phyloP scores from a whole-genome alignment of 1,139 yeast genomes.

The Blastobotrys capitulatus region DNA sequence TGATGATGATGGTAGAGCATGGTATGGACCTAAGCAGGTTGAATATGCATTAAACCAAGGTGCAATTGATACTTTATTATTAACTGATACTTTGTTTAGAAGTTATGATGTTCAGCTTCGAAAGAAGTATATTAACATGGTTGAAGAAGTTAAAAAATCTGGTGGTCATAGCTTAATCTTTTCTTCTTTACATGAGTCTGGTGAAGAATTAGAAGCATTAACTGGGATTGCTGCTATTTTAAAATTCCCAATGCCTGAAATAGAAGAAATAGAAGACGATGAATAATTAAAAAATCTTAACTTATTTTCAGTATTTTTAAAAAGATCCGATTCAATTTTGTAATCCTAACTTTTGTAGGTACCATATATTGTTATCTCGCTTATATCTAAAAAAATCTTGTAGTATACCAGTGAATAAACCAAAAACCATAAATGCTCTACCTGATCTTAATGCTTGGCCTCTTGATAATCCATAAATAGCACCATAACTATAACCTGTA shows the following conservation, averaged over 20 bases:
- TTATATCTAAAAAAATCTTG: slow-evolving; percentile 58
- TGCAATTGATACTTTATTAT: slow-evolving; percentile 67
- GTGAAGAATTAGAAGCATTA: slow-evolving; percentile 80
- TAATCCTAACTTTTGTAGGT: slow-evolving; percentile 28
- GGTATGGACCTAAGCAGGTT: slow-evolving; percentile 89
- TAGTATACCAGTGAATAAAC: slow-evolving; percentile 53
- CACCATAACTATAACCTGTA: slow-evolving; percentile 50
- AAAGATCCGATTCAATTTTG: neutral
- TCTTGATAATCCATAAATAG: slow-evolving; percentile 38
- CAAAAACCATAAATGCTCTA: slow-evolving; percentile 51
- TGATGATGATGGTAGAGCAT: slow-evolving; percentile 77
- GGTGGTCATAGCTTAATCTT: slow-evolving; percentile 81
- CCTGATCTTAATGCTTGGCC: slow-evolving; percentile 47
- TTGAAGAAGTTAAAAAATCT: slow-evolving; percentile 58
- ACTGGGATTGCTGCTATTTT: slow-evolving; percentile 89
- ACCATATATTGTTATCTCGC: slow-evolving; percentile 65
- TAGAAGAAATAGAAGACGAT: slow-evolving; percentile 62
- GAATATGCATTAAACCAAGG: slow-evolving; percentile 68
- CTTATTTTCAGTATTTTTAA: too few species aligned
- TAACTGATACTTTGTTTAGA: slow-evolving; percentile 76
- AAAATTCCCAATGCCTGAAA: slow-evolving; percentile 76
- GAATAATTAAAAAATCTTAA: neutral
- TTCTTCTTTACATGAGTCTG: slow-evolving; percentile 84
- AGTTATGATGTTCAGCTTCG: slow-evolving; percentile 67
- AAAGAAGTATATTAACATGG: slow-evolving; percentile 59